These are phyloP conservation scores for Alternaria postmessia DNA, from an alignment of 2,329 filamentous ascomycete genomes.

Conservation along the genomic window DNA sequence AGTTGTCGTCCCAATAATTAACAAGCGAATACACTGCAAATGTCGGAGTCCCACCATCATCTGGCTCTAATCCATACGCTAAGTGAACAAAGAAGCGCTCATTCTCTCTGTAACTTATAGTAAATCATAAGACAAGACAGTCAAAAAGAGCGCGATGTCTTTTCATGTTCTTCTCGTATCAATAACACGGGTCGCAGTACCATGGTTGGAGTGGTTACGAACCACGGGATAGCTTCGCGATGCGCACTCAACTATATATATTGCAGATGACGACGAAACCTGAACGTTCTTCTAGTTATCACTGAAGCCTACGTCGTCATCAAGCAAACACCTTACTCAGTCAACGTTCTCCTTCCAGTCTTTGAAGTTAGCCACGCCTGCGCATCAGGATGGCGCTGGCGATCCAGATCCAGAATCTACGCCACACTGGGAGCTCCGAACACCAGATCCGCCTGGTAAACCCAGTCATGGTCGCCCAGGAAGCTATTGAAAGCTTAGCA, in stretches of 20 bases:
- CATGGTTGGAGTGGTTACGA: not conserved
- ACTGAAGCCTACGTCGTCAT: not conserved
- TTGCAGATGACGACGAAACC: not conserved
- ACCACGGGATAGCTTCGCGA: not conserved
- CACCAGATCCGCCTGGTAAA: not conserved
- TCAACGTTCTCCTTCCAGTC: not conserved
- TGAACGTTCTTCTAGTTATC: not conserved
- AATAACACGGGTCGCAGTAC: not conserved
- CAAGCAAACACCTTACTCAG: not conserved
- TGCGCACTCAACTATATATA: not conserved
- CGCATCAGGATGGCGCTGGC: not conserved
- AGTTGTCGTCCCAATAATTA: too few species aligned
- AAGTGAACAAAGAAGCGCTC: too few species aligned
- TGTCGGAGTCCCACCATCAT: too few species aligned
- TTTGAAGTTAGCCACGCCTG: not conserved
- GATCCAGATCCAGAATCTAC: not conserved
- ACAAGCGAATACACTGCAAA: too few species aligned
- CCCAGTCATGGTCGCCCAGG: not conserved
- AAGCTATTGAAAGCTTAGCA: slow-evolving; percentile 1
- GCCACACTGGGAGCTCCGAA: too few species aligned
- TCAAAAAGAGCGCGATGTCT: too few species aligned
- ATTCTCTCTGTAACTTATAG: too few species aligned
- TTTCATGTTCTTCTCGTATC: too few species aligned
- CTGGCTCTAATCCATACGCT: too few species aligned
- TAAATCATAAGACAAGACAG: too few species aligned